These are phyloP conservation scores for fission yeast (Schizosaccharomyces pombe) DNA, from an alignment of 805 yeast genomes.

Conservation along the genomic window ASM294v3 CU329670.1:741001-741500, in stretches of 20 bases:
- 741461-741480: slow-evolving; percentile 25
- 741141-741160: slow-evolving; percentile 62
- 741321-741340: slow-evolving; percentile 72
- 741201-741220: slow-evolving; percentile 63
- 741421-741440: slow-evolving; percentile 60
- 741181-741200: slow-evolving; percentile 36
- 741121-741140: slow-evolving; percentile 38
- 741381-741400: slow-evolving; percentile 50
- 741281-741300: slow-evolving; percentile 33
- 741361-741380: slow-evolving; percentile 35
- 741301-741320: slow-evolving; percentile 51
- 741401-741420: slow-evolving; percentile 76
- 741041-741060: slow-evolving; percentile 82
- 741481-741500: slow-evolving; percentile 80
- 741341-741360: slow-evolving; percentile 46
- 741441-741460: slow-evolving; percentile 61
- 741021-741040: slow-evolving; percentile 73
- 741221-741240: slow-evolving; percentile 63
- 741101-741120: slow-evolving; percentile 49
- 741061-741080: slow-evolving; percentile 71
- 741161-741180: slow-evolving; percentile 40
- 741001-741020: slow-evolving; percentile 68
- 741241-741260: slow-evolving; percentile 36
- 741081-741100: slow-evolving; percentile 51
- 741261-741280: slow-evolving; percentile 40